phyloP scores from a whole-genome alignment of 495 filamentous ascomycete genomes.

The Penicillium antarcticum region DNA sequence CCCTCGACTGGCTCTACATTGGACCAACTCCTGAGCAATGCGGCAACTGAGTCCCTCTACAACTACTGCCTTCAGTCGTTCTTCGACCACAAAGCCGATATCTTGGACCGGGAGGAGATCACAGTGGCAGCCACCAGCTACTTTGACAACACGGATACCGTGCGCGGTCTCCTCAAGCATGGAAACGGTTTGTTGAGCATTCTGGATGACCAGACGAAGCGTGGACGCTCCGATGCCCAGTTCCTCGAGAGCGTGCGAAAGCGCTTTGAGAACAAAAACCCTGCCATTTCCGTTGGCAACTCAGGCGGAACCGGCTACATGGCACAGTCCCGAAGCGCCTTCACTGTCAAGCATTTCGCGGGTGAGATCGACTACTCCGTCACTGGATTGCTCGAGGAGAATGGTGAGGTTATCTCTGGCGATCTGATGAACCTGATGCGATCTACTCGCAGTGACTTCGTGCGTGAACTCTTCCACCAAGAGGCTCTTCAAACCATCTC shows the following conservation, averaged over 20 bases:
- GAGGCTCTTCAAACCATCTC: constrained; percentile 85
- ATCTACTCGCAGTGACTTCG: constrained; percentile 80
- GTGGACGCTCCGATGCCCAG: constrained; percentile 82
- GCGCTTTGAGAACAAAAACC: constrained; percentile 90
- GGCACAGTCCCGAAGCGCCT: constrained; percentile 70
- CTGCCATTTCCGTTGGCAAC: constrained; percentile 74
- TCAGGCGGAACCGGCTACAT: constrained; percentile 75
- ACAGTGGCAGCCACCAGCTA: constrained; percentile 86
- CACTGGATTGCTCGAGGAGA: constrained; percentile 83
- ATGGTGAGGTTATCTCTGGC: constrained; percentile 91
- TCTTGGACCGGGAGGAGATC: constrained; percentile 90
- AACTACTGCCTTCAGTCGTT: constrained; percentile 93
- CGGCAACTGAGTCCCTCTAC: constrained; percentile 85
- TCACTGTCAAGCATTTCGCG: constrained; percentile 91
- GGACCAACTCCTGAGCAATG: constrained; percentile 93
- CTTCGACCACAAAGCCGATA: constrained; percentile 87
- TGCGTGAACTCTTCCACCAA: constrained; percentile 87
- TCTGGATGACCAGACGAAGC: constrained; percentile 88
- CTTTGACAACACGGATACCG: constrained; percentile 94
- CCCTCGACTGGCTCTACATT: constrained; percentile 78
- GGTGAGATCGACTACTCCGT: constrained; percentile 95
- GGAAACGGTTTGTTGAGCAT: constrained; percentile 92
- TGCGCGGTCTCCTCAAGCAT: constrained; percentile 83
- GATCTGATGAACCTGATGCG: constrained; percentile 95
- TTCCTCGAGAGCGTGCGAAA: constrained; percentile 86